Percentiles rank a stretch among this genome's conserved stretches.
Conservation (phyloP, 306 rosid species). For the Boehmeria nivea region DNA sequence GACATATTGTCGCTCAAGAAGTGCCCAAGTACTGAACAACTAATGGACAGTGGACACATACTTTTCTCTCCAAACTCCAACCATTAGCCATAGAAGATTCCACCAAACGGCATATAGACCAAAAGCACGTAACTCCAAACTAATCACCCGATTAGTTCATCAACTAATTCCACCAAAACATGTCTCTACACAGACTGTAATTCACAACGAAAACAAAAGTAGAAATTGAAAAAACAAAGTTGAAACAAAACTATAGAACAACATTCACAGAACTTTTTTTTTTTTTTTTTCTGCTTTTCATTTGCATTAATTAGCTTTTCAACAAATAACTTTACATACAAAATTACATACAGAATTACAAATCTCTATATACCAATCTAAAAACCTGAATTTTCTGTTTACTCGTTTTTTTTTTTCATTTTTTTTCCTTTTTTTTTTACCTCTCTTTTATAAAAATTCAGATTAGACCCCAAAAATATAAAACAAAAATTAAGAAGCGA, state of each 20-base stretch:
- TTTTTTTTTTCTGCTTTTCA: slow-evolving; percentile 8
- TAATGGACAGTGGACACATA: neutral
- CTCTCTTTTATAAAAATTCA: too few species aligned
- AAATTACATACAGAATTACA: slow-evolving; percentile 47
- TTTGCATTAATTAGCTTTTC: neutral
- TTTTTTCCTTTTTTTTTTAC: too few species aligned
- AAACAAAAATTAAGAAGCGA: slow-evolving; percentile 21
- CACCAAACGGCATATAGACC: too few species aligned
- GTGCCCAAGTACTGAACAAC: neutral
- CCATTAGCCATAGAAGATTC: slow-evolving; percentile 6
- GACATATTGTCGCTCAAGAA: neutral
- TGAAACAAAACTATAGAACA: too few species aligned
- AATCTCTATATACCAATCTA: slow-evolving; percentile 43
- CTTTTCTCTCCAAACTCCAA: neutral
- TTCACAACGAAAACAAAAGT: too few species aligned
- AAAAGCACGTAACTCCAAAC: neutral
- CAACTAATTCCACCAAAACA: neutral
- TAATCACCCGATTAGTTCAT: neutral
- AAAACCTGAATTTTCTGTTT: slow-evolving; percentile 10
- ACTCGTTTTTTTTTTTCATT: too few species aligned
- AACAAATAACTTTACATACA: slow-evolving; percentile 46
- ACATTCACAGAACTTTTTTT: too few species aligned
- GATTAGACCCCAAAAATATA: slow-evolving; percentile 19
- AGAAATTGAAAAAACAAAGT: too few species aligned
- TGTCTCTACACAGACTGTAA: too few species aligned